A percentile compares a stretch with the other conserved stretches of the same genome.
These are phyloP conservation scores for Trifolium fragiferum DNA, from an alignment of 306 rosid species.

Conservation along the genomic window DNA sequence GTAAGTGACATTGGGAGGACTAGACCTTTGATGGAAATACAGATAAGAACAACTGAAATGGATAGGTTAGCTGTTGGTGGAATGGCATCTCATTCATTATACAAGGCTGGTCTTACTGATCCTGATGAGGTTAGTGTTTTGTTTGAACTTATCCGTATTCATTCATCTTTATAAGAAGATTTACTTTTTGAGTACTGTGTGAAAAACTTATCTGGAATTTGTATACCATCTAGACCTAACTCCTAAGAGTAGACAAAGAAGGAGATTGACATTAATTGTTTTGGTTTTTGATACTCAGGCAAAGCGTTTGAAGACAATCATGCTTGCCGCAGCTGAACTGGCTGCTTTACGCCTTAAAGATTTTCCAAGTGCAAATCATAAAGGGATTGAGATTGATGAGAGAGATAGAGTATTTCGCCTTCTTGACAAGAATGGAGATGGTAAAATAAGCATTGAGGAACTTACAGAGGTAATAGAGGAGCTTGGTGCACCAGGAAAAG, in stretches of 20 bases:
- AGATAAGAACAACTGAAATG: conserved; percentile 87
- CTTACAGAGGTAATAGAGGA: conserved; percentile 93
- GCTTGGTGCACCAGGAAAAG: conserved; percentile 94
- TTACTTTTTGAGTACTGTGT: background rate
- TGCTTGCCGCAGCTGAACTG: conserved; percentile 93
- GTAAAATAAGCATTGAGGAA: conserved; percentile 88
- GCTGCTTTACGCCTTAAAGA: conserved; percentile 89
- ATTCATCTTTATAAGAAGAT: background rate
- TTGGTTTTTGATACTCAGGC: conserved; percentile 62
- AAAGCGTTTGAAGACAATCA: conserved; percentile 77
- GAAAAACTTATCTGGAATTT: background rate
- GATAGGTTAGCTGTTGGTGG: conserved; percentile 81
- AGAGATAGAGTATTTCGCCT: conserved; percentile 75
- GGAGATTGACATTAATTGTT: conserved; percentile 20
- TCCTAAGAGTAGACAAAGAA: conserved; percentile 26
- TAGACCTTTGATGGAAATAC: conserved; percentile 87
- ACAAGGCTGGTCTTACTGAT: conserved; percentile 90
- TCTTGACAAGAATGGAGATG: conserved; percentile 94
- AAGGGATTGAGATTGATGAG: conserved; percentile 58
- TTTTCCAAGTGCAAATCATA: conserved; percentile 60
- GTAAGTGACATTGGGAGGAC: conserved; percentile 66
- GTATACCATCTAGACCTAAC: conserved; percentile 8
- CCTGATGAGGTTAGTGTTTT: conserved; percentile 75
- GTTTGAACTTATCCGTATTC: background rate
- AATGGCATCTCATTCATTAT: conserved; percentile 88